These are phyloP conservation scores for Coprinopsis sp. DNA, from an alignment of 768 basidiomycete species.

Conservation along the genomic window DNA sequence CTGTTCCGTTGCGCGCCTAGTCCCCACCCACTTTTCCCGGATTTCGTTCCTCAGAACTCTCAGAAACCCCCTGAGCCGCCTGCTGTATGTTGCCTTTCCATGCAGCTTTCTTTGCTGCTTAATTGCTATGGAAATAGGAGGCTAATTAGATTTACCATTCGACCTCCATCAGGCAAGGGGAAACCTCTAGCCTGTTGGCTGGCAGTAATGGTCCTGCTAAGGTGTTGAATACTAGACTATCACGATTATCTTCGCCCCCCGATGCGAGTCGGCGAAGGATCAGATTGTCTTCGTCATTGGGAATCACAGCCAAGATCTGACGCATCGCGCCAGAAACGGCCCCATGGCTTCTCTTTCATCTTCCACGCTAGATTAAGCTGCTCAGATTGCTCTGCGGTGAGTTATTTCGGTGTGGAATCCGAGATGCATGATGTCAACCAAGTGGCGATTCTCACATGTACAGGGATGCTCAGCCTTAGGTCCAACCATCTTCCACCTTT, in stretches of 20 bases:
- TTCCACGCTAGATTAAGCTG: not conserved
- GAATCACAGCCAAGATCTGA: not conserved
- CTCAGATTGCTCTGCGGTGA: not conserved
- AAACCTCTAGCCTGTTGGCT: no score
- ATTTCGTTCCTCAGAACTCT: not conserved
- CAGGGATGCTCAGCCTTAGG: not conserved
- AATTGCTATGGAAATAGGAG: no score
- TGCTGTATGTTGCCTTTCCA: no score
- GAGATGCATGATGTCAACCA: slow-evolving; percentile 1
- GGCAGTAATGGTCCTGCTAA: not conserved
- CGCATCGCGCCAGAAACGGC: not conserved
- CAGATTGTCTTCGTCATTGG: slow-evolving; percentile 5
- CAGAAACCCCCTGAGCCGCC: not conserved
- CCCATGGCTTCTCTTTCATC: not conserved
- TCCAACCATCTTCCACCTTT: not conserved
- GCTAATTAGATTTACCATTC: no score
- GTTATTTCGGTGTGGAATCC: not conserved
- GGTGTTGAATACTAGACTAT: not conserved
- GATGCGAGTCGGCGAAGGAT: not conserved
- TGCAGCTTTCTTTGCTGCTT: no score
- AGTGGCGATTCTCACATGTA: slow-evolving; percentile 1
- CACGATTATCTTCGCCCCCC: not conserved
- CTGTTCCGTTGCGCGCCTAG: slow-evolving; percentile 1
- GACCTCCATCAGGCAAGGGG: no score
- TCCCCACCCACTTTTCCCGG: not conserved